A percentile compares a stretch with the other conserved stretches of the same genome.
These are phyloP conservation scores for Arthrinium puccinioides DNA, from an alignment of 2,329 filamentous ascomycete species.

Conservation along the genomic window DNA sequence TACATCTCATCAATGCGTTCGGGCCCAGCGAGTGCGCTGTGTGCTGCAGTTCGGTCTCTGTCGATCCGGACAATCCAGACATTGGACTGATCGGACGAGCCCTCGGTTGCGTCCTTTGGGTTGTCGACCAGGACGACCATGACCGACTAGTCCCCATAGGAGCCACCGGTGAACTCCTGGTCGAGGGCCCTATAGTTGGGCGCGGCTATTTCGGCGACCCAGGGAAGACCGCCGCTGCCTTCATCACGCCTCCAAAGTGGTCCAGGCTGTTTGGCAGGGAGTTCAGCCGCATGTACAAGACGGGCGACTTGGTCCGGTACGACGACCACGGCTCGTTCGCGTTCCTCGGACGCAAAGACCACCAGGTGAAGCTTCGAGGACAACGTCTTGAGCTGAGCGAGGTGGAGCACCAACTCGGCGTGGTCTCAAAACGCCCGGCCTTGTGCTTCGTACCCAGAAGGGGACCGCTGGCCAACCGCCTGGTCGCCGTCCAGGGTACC, in stretches of 20 bases:
- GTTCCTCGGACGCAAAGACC: conserved; percentile 27
- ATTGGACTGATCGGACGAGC: conserved; percentile 2
- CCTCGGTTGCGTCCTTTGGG: conserved; percentile 8
- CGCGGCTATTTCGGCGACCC: conserved; percentile 22
- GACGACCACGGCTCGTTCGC: conserved; percentile 19
- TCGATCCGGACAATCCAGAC: too few relatives aligned
- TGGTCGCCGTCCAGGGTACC: too few relatives aligned
- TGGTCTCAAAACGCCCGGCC: neutral
- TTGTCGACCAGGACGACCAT: conserved; percentile 3
- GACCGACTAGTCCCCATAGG: conserved; percentile 4
- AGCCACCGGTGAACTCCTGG: conserved; percentile 5
- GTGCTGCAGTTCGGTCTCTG: too few relatives aligned
- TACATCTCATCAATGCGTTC: too few relatives aligned
- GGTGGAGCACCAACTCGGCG: conserved; percentile 15
- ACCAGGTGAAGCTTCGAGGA: conserved; percentile 30
- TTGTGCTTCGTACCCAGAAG: conserved; percentile 6
- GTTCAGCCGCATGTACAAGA: conserved; percentile 9
- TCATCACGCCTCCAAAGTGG: conserved; percentile 13
- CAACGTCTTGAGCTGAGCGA: conserved; percentile 35
- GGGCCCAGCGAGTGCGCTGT: too few relatives aligned
- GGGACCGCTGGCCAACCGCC: too few relatives aligned
- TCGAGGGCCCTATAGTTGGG: conserved; percentile 7
- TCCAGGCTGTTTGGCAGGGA: too few relatives aligned
- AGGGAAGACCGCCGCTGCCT: conserved; percentile 13
- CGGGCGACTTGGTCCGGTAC: conserved; percentile 17